Base-by-base conservation (phyloP, 768 basidiomycete genomes). In the Auriscalpium microsporum region DNA sequence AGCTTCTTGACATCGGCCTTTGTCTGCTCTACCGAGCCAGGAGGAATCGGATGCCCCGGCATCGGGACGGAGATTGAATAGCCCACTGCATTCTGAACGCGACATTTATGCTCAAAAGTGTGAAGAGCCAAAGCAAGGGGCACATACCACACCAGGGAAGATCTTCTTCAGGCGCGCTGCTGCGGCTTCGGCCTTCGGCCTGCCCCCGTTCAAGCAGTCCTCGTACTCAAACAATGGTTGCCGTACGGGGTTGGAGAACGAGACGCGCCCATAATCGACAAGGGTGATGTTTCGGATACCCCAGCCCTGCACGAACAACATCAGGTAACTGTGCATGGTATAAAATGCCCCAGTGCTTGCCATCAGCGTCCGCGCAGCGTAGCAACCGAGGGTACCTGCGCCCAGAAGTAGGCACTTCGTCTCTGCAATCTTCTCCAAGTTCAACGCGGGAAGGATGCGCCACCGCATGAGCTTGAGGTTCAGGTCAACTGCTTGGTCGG, bases 401-500 rank as follows among this genome's bases (percentile, higher is more conserved):
- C 96, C 96, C 1, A 99, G 81, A 0, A 98, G 73, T 0, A 99
- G 72, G 67, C 92, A 95, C 56, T 73, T 79, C 2, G 94, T 91
- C 0, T 69, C 65, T 1, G 90, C 83, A 19, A 99, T 80, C 70
- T 86, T 90, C 52, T 96, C 94, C 11, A 98, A 78, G 60, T 98
- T 81, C 49, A 99, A 82, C 1, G 80, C 72, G 13, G 96, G 96
- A 17, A 98, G 74, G 60, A 98, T 93, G 17, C 95, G 81, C 95
- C 95, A 98, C 17, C 92, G 81, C 95, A 99, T 98, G 44, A 99
- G 78, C 67, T 97, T 97, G 48, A 98, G 75, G 66, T 98, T 99
- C 42, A 99, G 75, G 70, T 97, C 94, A n/a, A 98, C 93, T 0
- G 96, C 96, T 69, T 99, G 95, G 60, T 90, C 84, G 1, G 95